These are phyloP conservation scores for Boletus pseudo-olivaceus DNA, from an alignment of 768 basidiomycete species.

Conservation along the genomic window DNA sequence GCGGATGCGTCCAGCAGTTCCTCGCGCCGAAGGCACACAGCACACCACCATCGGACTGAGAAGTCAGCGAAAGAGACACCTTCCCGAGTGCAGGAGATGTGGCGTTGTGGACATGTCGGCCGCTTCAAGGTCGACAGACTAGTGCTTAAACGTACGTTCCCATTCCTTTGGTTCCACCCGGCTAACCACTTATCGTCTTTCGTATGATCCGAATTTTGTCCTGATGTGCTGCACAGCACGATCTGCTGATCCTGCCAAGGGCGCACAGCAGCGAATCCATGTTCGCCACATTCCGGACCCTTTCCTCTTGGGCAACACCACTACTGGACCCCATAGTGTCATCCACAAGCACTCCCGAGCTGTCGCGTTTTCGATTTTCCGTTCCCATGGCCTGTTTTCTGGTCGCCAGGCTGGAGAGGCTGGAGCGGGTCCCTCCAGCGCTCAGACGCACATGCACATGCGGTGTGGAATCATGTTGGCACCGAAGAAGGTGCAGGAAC, in stretches of 20 bases:
- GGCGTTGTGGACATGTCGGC: conserved; percentile 63
- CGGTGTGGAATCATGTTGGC: conserved; percentile 57
- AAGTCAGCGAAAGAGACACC: conserved; percentile 17
- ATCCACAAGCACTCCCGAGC: conserved; percentile 84
- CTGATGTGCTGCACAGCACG: conserved; percentile 25
- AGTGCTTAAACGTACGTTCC: conserved; percentile 34
- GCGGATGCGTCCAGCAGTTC: conserved; percentile 32
- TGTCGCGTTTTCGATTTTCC: conserved; percentile 74
- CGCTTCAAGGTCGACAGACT: conserved; percentile 57
- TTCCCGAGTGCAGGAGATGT: conserved; percentile 50
- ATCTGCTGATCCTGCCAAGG: conserved; percentile 49
- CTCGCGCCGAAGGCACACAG: conserved; percentile 23
- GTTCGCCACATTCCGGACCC: conserved; percentile 54
- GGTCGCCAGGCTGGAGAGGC: conserved; percentile 11
- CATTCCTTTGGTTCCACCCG: conserved; percentile 6
- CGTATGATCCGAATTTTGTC: background rate
- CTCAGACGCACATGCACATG: conserved; percentile 26
- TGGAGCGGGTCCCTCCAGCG: conserved; percentile 1
- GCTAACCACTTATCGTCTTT: background rate
- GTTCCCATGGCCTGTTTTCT: conserved; percentile 45
- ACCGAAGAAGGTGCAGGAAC: conserved; percentile 71
- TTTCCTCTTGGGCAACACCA: conserved; percentile 38
- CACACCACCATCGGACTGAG: conserved; percentile 12
- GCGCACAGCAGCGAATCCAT: conserved; percentile 65
- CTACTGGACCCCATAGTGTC: conserved; percentile 58